These are phyloP conservation scores for Starmerella vaccinii DNA, from an alignment of 805 yeast genomes.

Conservation along the genomic window DNA sequence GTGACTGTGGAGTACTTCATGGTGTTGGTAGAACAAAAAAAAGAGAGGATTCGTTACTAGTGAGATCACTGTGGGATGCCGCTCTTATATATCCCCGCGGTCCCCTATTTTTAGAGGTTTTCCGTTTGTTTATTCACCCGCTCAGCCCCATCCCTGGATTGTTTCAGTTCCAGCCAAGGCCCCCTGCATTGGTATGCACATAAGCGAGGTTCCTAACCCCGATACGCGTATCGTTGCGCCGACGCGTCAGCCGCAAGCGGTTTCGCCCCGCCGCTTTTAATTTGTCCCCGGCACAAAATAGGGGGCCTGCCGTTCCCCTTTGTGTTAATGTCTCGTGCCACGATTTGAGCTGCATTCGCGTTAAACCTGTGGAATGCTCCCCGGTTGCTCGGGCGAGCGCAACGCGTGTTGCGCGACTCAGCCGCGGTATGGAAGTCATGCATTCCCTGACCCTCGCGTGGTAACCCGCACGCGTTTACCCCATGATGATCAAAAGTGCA, in stretches of 20 bases:
- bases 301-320: no score
- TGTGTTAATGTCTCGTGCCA: background rate
- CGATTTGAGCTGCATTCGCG: background rate
- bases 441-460: background rate
- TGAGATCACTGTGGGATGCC: background rate
- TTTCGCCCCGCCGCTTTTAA: no score
- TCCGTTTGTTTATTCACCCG: background rate
- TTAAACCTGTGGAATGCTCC: background rate
- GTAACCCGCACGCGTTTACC: background rate
- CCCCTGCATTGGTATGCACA: background rate
- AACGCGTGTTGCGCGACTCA: constrained; percentile 1
- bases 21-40: background rate
- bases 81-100: background rate
- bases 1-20: constrained; percentile 5
- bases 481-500: background rate
- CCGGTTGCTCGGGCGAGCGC: background rate
- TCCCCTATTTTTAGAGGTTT: constrained; percentile 1
- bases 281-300: no score
- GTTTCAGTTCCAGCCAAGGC: background rate
- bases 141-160: constrained; percentile 2
- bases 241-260: background rate
- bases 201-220: background rate
- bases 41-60: background rate
- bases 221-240: background rate
- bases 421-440: constrained; percentile 1